Percentiles rank a stretch among this genome's conserved stretches.
Conservation (phyloP, 2,329 filamentous ascomycete species). For the Dactylellina cionopaga region DNA sequence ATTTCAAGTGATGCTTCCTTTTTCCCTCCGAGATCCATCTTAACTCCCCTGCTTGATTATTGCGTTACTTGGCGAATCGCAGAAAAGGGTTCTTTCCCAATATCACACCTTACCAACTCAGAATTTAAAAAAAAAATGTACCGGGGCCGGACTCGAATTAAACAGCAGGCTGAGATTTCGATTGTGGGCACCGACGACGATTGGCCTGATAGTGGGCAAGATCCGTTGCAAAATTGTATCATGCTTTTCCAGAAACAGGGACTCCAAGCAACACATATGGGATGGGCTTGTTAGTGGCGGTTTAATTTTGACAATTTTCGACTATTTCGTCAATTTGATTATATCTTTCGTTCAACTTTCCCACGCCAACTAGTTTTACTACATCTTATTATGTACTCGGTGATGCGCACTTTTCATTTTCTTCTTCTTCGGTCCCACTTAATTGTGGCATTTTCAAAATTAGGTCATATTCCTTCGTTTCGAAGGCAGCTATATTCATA, state of each 20-base stretch:
- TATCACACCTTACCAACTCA: conserved; percentile 52
- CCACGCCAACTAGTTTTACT: conserved; percentile 29
- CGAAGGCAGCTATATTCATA: conserved; percentile 48
- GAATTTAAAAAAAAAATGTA: too few relatives aligned
- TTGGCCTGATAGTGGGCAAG: conserved; percentile 32
- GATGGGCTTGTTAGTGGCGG: conserved; percentile 15
- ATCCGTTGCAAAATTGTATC: conserved; percentile 13
- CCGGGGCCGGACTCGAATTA: conserved; percentile 28
- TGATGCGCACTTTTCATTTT: conserved; percentile 16
- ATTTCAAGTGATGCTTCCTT: conserved; percentile 36
- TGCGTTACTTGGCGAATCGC: conserved; percentile 51
- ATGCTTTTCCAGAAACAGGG: conserved; percentile 48
- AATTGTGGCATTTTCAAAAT: conserved; percentile 48
- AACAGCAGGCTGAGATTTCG: conserved; percentile 17
- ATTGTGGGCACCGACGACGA: conserved; percentile 43
- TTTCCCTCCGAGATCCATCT: conserved; percentile 19
- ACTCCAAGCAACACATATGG: conserved; percentile 26
- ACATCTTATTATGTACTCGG: conserved; percentile 45
- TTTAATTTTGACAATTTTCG: conserved; percentile 18
- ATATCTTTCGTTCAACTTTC: conserved; percentile 3
- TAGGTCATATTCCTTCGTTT: conserved; percentile 47
- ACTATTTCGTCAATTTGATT: not conserved
- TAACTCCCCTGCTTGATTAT: conserved; percentile 44
- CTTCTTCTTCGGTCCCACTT: conserved; percentile 21
- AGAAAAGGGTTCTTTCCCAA: conserved; percentile 28